phyloP scores from a whole-genome alignment of 345 rosid genomes.

The Eucalyptus sp. region DNA sequence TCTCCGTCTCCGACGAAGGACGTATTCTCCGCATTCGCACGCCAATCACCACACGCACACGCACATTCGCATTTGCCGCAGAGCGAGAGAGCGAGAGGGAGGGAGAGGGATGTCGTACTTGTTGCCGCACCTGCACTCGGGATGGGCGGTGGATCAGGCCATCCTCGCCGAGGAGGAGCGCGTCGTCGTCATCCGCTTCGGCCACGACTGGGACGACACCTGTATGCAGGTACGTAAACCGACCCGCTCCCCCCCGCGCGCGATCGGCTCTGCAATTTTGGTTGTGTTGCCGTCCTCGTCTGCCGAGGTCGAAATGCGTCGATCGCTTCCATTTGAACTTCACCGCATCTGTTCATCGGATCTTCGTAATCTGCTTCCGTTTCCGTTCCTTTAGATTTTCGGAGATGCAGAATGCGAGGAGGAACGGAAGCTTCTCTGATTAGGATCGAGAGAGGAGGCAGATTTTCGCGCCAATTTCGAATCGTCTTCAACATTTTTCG shows the following conservation, averaged over 20 bases:
- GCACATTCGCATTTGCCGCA: background rate
- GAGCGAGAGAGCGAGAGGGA: background rate
- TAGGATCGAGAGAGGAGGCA: background rate
- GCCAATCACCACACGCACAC: too few relatives aligned
- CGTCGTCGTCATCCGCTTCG: constrained; percentile 81
- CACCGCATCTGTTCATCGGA: background rate
- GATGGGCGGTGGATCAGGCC: constrained; percentile 96
- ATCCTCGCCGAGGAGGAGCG: constrained; percentile 93
- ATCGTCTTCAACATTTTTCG: background rate
- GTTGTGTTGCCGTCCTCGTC: background rate
- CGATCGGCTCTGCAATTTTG: background rate
- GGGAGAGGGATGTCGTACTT: constrained; percentile 46
- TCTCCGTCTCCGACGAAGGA: background rate
- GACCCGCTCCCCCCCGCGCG: background rate
- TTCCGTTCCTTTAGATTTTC: background rate
- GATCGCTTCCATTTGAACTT: background rate
- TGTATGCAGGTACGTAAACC: constrained; percentile 68
- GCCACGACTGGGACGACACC: constrained; percentile 95
- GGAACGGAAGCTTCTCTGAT: background rate
- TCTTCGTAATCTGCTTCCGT: background rate
- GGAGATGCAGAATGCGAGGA: background rate
- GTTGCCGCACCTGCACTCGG: constrained; percentile 86
- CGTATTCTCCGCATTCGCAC: background rate
- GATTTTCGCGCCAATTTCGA: background rate
- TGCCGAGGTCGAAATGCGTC: background rate